Evolutionary conservation across 2,329 filamentous ascomycete species (phyloP), one percentile per base, ranked within the genome.

Genomic region (Penicillium sp.): DNA sequence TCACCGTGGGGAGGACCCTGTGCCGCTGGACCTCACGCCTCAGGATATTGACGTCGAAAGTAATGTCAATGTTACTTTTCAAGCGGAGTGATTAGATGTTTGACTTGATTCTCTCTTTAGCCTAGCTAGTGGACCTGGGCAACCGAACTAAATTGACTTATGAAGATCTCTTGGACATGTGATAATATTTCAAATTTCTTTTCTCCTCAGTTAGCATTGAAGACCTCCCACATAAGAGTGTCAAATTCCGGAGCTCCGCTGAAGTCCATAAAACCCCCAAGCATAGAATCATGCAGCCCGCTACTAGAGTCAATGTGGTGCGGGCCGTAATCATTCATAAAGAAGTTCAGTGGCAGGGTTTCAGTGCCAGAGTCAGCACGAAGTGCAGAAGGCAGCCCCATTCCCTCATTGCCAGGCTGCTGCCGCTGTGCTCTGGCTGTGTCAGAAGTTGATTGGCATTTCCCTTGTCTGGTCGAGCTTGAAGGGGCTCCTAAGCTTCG

Each of bases 201-300:
- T 26, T n/a, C 41, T 14, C 5, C 31, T 43, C 12, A 48, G 19
- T 36, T 54, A 17, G 35, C 41, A 46, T 62, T 59, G 45, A 70
- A 66, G 5, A 70, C 49, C 25, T 69, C 67, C 58, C 66, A 67
- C 60, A 71, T 67, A 9, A 70, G 57, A 35, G 61, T 62, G 49
- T 70, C 69, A 41, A 71, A 67, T 45, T 71, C 65, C 6, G 65
- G 61, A 38, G 62, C 59, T 1, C 65, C 68, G 19, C 55, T 55
- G 54, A 67, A 61, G 42, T 68, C 64, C 55, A 64, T 58, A 17
- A 67, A 65, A 12, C 62, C 61, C 7, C 61, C 59, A 5, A 63
- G 60, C 48, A 66, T 57, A 0, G 66, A 51, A 35, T 68, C 64
- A 31, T 69, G 61, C 40, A 66, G 59, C 45, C 65, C 56, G 25